Percentiles rank a stretch among this genome's conserved stretches.
Evolutionary conservation across 495 filamentous ascomycete species (phyloP).

Genomic region (Trichoderma asperelloides): DNA sequence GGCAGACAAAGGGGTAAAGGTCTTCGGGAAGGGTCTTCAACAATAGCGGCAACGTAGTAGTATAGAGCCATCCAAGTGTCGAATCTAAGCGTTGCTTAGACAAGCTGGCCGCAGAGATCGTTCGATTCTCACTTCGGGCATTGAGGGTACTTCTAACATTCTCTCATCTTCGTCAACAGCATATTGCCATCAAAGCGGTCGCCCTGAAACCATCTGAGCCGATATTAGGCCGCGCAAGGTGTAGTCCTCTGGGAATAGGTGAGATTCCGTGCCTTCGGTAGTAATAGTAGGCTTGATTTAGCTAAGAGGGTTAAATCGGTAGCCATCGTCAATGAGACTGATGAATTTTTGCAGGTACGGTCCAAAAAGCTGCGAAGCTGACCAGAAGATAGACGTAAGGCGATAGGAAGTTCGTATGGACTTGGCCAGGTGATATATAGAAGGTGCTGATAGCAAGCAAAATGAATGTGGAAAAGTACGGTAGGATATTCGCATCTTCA

Average conservation of each 20-base stretch:
- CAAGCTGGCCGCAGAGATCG: no score
- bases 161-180: conserved; percentile 40
- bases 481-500: background rate
- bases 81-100: no score
- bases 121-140: no score
- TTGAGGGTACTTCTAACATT: no score
- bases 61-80: no score
- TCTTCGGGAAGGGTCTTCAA: no score
- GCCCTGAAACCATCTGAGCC: conserved; percentile 61
- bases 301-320: background rate
- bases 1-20: no score
- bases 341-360: no score
- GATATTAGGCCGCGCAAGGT: conserved; percentile 67
- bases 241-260: conserved; percentile 80
- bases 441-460: background rate
- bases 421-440: background rate
- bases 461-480: background rate
- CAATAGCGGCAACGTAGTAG: no score
- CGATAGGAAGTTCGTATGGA: background rate
- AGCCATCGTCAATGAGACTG: background rate
- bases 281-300: background rate
- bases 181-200: conserved; percentile 45
- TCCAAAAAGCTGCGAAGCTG: no score
- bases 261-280: conserved; percentile 22
- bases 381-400: background rate